Percentiles rank a stretch among this genome's conserved stretches.
Evolutionary conservation across 352 stramenopile species (phyloP).

Genomic region (Elongisporangium senticosum): DNA sequence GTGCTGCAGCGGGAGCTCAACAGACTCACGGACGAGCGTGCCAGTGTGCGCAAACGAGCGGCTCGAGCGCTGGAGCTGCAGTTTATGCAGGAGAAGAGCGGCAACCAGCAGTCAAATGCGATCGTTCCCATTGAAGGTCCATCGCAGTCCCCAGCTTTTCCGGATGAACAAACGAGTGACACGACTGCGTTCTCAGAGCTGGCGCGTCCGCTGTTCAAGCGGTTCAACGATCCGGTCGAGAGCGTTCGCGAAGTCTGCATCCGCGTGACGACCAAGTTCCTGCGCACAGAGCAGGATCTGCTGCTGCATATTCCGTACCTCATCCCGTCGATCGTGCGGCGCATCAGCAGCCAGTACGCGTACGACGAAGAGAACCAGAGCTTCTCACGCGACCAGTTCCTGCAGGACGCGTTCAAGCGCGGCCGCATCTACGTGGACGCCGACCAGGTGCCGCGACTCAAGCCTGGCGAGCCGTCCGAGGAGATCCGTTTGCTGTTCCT

Average conservation of each 20-base stretch:
- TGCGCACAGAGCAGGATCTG: slow-evolving; percentile 48
- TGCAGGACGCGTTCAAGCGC: slow-evolving; percentile 73
- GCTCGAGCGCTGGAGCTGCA: slow-evolving; percentile 37
- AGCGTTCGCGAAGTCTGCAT: slow-evolving; percentile 75
- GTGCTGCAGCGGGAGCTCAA: slow-evolving; percentile 48
- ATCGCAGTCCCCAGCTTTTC: background rate
- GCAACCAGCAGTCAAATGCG: background rate
- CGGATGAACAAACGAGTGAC: slow-evolving; percentile 1
- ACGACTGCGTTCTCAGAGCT: slow-evolving; percentile 29
- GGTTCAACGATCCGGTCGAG: slow-evolving; percentile 78
- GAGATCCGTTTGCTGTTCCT: slow-evolving; percentile 70
- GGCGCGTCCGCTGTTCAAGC: slow-evolving; percentile 74
- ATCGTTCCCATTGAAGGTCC: background rate
- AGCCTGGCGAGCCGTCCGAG: slow-evolving; percentile 63
- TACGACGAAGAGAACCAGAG: slow-evolving; percentile 76
- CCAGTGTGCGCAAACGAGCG: slow-evolving; percentile 56
- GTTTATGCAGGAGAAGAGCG: slow-evolving; percentile 15
- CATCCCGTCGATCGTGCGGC: slow-evolving; percentile 60
- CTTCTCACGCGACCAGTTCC: slow-evolving; percentile 59
- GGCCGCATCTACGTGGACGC: slow-evolving; percentile 55
- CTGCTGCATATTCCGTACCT: slow-evolving; percentile 68
- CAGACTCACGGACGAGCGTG: slow-evolving; percentile 41
- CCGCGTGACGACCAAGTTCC: slow-evolving; percentile 35
- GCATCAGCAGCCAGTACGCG: slow-evolving; percentile 54
- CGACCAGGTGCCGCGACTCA: slow-evolving; percentile 29